Percentiles rank a stretch among this genome's conserved stretches.
phyloP scores from a whole-genome alignment of 495 filamentous ascomycete genomes.

The Penicillium macrosclerotiorum region DNA sequence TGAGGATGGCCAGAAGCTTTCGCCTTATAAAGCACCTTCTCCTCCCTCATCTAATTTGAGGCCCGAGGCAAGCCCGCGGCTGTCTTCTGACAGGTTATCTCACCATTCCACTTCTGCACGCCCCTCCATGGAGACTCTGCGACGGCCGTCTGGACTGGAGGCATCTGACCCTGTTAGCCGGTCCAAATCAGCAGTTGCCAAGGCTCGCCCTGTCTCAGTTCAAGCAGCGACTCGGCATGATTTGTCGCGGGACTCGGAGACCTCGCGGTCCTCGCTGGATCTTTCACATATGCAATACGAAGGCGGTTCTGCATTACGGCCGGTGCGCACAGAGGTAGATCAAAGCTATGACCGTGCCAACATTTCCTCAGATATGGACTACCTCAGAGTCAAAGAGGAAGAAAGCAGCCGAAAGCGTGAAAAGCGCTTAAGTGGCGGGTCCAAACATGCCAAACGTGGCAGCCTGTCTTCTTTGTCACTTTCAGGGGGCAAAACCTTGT shows the following conservation, averaged over 20 bases:
- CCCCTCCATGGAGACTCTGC: conserved; percentile 73
- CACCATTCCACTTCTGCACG: conserved; percentile 66
- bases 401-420: conserved; percentile 64
- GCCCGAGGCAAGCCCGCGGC: conserved; percentile 50
- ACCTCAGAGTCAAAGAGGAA: conserved; percentile 69
- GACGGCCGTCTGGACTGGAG: conserved; percentile 60
- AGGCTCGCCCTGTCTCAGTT: conserved; percentile 68
- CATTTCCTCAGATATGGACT: conserved; percentile 87
- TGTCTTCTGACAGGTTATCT: conserved; percentile 42
- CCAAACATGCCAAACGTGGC: conserved; percentile 75
- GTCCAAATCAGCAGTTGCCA: conserved; percentile 63
- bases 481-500: conserved; percentile 76
- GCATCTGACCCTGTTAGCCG: conserved; percentile 54
- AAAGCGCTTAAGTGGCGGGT: conserved; percentile 60
- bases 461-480: conserved; percentile 77
- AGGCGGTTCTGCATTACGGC: conserved; percentile 34
- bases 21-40: conserved; percentile 22
- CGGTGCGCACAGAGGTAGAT: conserved; percentile 39
- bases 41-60: conserved; percentile 29
- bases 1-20: conserved; percentile 26
- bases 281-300: conserved; percentile 36
- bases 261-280: conserved; percentile 39
- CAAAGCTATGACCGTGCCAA: conserved; percentile 44
- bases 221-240: conserved; percentile 78
- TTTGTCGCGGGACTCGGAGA: conserved; percentile 65